phyloP scores from a whole-genome alignment of 805 yeast species.

The Candida vartiovaarae region DNA sequence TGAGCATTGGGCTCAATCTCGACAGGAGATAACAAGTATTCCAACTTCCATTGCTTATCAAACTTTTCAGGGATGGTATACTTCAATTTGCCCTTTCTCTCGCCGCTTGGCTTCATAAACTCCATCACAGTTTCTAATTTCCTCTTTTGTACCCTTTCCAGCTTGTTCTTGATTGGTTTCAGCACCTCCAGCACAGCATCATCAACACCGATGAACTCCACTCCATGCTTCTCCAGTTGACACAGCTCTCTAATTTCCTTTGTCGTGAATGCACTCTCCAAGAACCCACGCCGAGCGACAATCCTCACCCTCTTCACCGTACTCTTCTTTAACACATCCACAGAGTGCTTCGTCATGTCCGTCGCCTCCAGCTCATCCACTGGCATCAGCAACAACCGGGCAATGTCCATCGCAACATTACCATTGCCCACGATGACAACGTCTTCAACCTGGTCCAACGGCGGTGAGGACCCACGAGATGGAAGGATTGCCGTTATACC shows the following conservation, averaged over 20 bases:
- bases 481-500: slow-evolving; percentile 92
- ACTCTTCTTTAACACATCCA: slow-evolving; percentile 42
- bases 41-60: slow-evolving; percentile 49
- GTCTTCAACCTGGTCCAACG: slow-evolving; percentile 50
- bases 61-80: slow-evolving; percentile 11
- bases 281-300: slow-evolving; percentile 79
- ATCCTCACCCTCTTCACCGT: slow-evolving; percentile 59
- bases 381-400: slow-evolving; percentile 66
- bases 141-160: slow-evolving; percentile 46
- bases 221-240: slow-evolving; percentile 45
- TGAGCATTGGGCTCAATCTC: slow-evolving; percentile 32
- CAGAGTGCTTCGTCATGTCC: slow-evolving; percentile 64
- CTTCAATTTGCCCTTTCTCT: slow-evolving; percentile 16
- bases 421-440: slow-evolving; percentile 94
- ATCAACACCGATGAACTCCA: slow-evolving; percentile 40
- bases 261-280: slow-evolving; percentile 85
- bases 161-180: slow-evolving; percentile 56
- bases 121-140: slow-evolving; percentile 56
- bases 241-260: slow-evolving; percentile 86
- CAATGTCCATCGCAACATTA: slow-evolving; percentile 89
- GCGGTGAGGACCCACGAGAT: slow-evolving; percentile 38
- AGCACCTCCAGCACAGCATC: slow-evolving; percentile 28
- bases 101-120: slow-evolving; percentile 32
- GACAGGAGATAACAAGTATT: slow-evolving; percentile 62
- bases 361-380: slow-evolving; percentile 53